These are phyloP conservation scores for Exobasidium cylindrosporum DNA, from an alignment of 1,284 basidiomycete genomes.

Conservation along the genomic window DNA sequence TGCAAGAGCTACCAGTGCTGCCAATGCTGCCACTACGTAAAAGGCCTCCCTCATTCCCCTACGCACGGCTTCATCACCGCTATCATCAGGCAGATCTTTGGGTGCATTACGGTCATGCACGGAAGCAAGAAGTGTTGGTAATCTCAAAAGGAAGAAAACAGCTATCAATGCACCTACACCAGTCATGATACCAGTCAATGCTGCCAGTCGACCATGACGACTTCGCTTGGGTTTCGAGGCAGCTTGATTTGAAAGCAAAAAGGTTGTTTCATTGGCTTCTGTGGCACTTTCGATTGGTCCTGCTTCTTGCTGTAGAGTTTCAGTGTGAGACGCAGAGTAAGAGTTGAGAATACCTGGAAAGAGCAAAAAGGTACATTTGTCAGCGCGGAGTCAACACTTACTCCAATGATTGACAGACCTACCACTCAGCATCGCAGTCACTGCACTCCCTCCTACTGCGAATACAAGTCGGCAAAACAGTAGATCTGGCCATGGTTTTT, in stretches of 20 bases:
- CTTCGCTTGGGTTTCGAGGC: background rate
- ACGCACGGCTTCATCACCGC: constrained; percentile 20
- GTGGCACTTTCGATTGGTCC: background rate
- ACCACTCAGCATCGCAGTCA: constrained; percentile 37
- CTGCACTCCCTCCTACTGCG: constrained; percentile 35
- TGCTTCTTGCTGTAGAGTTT: background rate
- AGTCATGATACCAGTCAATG: constrained; percentile 31
- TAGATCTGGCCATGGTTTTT: constrained; percentile 34
- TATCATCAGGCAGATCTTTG: background rate
- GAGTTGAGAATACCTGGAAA: constrained; percentile 11
- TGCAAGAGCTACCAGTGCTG: constrained; percentile 3
- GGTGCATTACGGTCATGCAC: constrained; percentile 15
- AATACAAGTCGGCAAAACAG: constrained; percentile 35
- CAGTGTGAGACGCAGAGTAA: constrained; percentile 5
- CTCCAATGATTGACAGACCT: too few relatives aligned
- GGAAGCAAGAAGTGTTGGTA: constrained; percentile 29
- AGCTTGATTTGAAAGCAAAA: background rate
- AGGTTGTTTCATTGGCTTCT: background rate
- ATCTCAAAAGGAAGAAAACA: constrained; percentile 34
- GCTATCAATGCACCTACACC: constrained; percentile 32
- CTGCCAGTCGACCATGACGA: constrained; percentile 27
- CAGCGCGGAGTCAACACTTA: too few relatives aligned
- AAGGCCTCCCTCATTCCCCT: constrained; percentile 25
- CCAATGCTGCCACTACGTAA: constrained; percentile 19
- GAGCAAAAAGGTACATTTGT: background rate